Conservation (phyloP, 2,329 filamentous ascomycete genomes). For the Diaporthe nobilis region DNA sequence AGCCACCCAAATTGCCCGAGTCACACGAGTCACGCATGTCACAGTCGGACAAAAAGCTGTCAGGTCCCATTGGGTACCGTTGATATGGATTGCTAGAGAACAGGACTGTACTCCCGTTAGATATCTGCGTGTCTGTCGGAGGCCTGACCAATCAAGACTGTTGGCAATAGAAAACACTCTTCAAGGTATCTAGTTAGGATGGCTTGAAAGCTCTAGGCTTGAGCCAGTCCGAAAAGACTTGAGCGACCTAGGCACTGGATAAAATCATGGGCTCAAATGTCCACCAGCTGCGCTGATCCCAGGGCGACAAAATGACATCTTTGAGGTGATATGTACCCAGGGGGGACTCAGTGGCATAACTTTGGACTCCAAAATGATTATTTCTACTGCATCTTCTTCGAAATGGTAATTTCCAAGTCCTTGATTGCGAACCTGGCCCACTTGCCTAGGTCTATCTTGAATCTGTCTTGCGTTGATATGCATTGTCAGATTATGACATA, state of each 20-base stretch:
- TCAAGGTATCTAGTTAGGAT: too few relatives aligned
- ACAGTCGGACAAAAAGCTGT: not conserved
- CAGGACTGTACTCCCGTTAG: too few relatives aligned
- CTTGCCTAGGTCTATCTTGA: not conserved
- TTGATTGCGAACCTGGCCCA: not conserved
- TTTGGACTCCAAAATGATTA: not conserved
- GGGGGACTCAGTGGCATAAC: accelerated
- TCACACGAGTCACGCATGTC: not conserved
- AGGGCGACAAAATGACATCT: not conserved
- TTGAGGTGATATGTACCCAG: not conserved
- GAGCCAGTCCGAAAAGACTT: not conserved
- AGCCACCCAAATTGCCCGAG: too few relatives aligned
- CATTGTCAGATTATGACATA: not conserved
- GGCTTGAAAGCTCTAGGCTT: too few relatives aligned
- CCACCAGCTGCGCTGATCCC: not conserved
- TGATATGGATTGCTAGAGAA: not conserved
- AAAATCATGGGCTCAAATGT: too few relatives aligned
- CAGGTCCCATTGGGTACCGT: not conserved
- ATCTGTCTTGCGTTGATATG: not conserved
- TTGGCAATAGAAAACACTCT: too few relatives aligned
- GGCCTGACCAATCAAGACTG: too few relatives aligned
- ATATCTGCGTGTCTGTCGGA: too few relatives aligned
- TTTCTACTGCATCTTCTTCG: not conserved
- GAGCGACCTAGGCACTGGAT: too few relatives aligned
- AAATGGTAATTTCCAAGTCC: too few relatives aligned